A percentile compares a stretch with the other conserved stretches of the same genome.
Conservation (phyloP, 2,329 filamentous ascomycete genomes). For the Fonsecaea pugnacius region DNA sequence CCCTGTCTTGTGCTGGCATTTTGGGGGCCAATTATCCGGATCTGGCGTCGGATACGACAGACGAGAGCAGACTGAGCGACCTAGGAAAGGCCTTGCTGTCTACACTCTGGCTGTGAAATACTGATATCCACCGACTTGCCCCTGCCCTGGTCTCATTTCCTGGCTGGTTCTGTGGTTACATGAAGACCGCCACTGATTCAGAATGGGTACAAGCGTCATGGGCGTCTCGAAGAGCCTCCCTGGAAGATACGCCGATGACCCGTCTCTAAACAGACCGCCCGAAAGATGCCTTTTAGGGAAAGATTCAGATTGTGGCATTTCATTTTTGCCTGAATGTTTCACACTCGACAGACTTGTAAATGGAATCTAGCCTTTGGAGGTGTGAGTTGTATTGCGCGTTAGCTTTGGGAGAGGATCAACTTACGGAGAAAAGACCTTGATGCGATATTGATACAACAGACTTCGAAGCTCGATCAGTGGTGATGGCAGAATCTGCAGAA, state of each 20-base stretch:
- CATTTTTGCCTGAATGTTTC: too few relatives aligned
- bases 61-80: not conserved
- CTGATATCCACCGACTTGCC: not conserved
- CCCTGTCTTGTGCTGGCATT: not conserved
- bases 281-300: too few relatives aligned
- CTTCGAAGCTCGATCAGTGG: not conserved
- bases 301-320: too few relatives aligned
- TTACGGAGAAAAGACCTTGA: not conserved
- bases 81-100: not conserved
- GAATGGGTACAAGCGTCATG: too few relatives aligned
- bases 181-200: too few relatives aligned
- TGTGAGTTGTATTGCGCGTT: not conserved
- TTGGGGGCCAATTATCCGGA: not conserved
- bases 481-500: not conserved
- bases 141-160: too few relatives aligned
- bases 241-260: too few relatives aligned
- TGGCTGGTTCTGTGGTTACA: too few relatives aligned
- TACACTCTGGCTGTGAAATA: not conserved
- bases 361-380: not conserved
- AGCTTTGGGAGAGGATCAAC: not conserved
- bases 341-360: not conserved
- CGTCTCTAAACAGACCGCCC: too few relatives aligned
- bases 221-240: too few relatives aligned
- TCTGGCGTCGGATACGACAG: not conserved
- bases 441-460: not conserved